Evolutionary conservation across 768 basidiomycete genomes (phyloP).

Genomic region (Vishniacozyma victoriae): DNA sequence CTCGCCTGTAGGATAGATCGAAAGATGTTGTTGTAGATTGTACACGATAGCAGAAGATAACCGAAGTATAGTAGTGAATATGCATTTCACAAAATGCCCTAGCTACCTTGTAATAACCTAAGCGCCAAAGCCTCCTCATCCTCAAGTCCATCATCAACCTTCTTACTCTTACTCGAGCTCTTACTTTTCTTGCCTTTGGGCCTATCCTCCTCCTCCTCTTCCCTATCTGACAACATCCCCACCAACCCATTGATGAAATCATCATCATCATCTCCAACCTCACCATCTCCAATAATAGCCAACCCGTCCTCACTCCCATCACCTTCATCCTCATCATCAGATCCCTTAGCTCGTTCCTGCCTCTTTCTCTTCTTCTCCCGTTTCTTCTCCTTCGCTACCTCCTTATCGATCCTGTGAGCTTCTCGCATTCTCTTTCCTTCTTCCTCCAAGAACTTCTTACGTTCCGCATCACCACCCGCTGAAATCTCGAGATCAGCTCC

Average conservation of each 20-base stretch:
- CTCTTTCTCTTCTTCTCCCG: constrained; percentile 86
- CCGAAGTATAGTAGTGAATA: no score
- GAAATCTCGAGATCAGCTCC: constrained; percentile 60
- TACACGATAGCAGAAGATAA: no score
- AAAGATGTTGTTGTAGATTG: no score
- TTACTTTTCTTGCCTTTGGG: constrained; percentile 10
- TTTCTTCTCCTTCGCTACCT: constrained; percentile 78
- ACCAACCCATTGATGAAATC: constrained; percentile 59
- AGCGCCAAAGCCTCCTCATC: constrained; percentile 65
- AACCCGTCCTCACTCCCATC: constrained; percentile 30
- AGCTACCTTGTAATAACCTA: constrained; percentile 49
- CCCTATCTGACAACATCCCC: constrained; percentile 44
- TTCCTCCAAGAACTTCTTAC: constrained; percentile 63
- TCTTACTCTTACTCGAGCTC: constrained; percentile 44
- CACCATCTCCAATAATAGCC: constrained; percentile 48
- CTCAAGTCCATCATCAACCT: constrained; percentile 44
- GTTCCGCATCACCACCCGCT: constrained; percentile 62
- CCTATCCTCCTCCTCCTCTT: constrained; percentile 40
- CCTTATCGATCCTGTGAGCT: constrained; percentile 69
- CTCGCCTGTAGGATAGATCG: no score
- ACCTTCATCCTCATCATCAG: constrained; percentile 20
- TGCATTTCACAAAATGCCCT: no score
- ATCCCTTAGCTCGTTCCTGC: constrained; percentile 63
- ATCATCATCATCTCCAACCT: constrained; percentile 64
- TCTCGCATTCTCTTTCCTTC: constrained; percentile 67